A percentile compares a stretch with the other conserved stretches of the same genome.
Conservation (phyloP, 257 asterid species). For the Craterostigma plantagineum region DNA sequence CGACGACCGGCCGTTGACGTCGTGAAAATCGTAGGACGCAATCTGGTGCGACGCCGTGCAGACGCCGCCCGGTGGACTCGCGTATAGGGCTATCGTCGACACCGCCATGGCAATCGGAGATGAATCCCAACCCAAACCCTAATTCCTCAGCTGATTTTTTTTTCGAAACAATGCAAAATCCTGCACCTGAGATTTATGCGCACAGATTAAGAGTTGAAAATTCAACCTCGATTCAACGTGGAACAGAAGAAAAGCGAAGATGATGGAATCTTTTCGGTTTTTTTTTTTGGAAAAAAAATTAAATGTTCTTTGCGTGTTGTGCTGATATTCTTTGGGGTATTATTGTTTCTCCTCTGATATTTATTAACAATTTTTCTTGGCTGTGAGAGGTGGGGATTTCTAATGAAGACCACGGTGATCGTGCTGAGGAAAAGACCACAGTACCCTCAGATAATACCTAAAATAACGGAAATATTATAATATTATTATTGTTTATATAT, state of each 20-base stretch:
- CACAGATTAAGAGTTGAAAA: too few relatives aligned
- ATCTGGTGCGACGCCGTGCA: slow-evolving; percentile 73
- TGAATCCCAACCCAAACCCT: slow-evolving; percentile 3
- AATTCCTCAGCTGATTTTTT: not conserved
- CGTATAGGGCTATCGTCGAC: slow-evolving; percentile 74
- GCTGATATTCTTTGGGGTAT: not conserved
- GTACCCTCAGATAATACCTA: slow-evolving; percentile 15
- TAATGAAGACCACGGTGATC: slow-evolving; percentile 11
- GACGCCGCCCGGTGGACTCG: slow-evolving; percentile 64
- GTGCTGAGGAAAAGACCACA: slow-evolving; percentile 13
- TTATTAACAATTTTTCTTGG: not conserved
- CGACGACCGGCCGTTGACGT: slow-evolving; percentile 38
- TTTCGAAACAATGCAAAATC: not conserved
- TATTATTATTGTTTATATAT: too few relatives aligned
- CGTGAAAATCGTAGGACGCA: slow-evolving; percentile 45
- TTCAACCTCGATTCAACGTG: too few relatives aligned
- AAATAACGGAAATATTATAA: slow-evolving; percentile 11
- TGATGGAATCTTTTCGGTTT: too few relatives aligned
- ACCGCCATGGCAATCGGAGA: slow-evolving; percentile 33
- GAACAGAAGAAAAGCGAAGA: too few relatives aligned
- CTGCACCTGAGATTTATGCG: not conserved
- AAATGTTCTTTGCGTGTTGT: too few relatives aligned
- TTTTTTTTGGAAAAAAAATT: too few relatives aligned
- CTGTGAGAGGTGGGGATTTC: not conserved
- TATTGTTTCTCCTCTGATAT: slow-evolving; percentile 8